A percentile compares a stretch with the other conserved stretches of the same genome.
These are phyloP conservation scores for Albophoma yamanashiensis DNA, from an alignment of 2,329 filamentous ascomycete species.

Conservation along the genomic window DNA sequence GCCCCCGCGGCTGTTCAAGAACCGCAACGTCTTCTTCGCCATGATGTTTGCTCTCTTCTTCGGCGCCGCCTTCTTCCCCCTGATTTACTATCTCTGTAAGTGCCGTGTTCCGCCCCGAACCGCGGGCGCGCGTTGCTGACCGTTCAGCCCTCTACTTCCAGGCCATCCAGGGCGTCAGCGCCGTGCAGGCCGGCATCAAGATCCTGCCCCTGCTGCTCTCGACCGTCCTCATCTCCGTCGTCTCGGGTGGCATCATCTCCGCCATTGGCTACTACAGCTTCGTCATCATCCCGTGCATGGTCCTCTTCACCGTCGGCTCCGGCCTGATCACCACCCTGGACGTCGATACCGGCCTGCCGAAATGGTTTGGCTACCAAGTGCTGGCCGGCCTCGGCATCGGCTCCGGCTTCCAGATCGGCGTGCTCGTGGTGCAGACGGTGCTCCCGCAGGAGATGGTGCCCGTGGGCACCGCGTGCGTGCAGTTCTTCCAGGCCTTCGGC, in stretches of 20 bases:
- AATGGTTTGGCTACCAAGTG: conserved; percentile 50
- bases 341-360: conserved; percentile 30
- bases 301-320: conserved; percentile 32
- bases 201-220: conserved; percentile 41
- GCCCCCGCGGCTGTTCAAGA: conserved; percentile 33
- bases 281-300: conserved; percentile 29
- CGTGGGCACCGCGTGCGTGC: conserved; percentile 38
- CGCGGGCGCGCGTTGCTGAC: conserved; percentile 1
- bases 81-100: conserved; percentile 43
- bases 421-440: conserved; percentile 41
- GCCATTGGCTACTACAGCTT: conserved; percentile 29
- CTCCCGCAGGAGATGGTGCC: conserved; percentile 37
- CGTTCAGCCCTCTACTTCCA: conserved; percentile 39
- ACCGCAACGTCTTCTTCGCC: conserved; percentile 27
- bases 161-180: conserved; percentile 39
- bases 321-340: conserved; percentile 45
- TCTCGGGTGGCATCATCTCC: conserved; percentile 30
- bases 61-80: conserved; percentile 39
- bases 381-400: conserved; percentile 43
- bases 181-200: conserved; percentile 43
- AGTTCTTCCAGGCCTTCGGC: conserved; percentile 55
- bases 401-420: conserved; percentile 34
- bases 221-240: conserved; percentile 36
- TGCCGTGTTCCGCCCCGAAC: neutral
- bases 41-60: conserved; percentile 37